Evolutionary conservation across 2,329 filamentous ascomycete genomes (phyloP).

Genomic region (Exophiala aquamarina): DNA sequence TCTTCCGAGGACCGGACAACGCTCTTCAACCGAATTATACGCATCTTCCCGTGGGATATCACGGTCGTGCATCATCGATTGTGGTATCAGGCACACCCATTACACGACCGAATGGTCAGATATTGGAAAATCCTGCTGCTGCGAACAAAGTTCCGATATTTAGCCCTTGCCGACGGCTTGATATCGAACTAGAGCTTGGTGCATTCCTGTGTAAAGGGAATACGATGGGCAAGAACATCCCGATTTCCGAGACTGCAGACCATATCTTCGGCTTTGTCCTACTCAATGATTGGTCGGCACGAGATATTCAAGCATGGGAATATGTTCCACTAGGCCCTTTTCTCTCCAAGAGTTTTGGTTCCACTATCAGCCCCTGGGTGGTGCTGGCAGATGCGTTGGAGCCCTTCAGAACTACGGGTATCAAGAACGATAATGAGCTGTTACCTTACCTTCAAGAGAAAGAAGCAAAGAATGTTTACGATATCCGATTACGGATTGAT

Average conservation of each 20-base stretch:
- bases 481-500: slow-evolving; percentile 69
- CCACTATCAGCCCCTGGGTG: slow-evolving; percentile 76
- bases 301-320: slow-evolving; percentile 82
- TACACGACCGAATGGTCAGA: slow-evolving; percentile 72
- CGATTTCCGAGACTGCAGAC: slow-evolving; percentile 64
- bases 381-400: slow-evolving; percentile 74
- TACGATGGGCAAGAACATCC: slow-evolving; percentile 62
- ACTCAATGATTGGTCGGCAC: slow-evolving; percentile 84
- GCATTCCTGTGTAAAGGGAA: slow-evolving; percentile 70
- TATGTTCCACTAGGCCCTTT: slow-evolving; percentile 81
- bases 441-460: slow-evolving; percentile 66
- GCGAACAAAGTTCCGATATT: slow-evolving; percentile 64
- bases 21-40: slow-evolving; percentile 80
- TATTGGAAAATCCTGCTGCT: slow-evolving; percentile 63
- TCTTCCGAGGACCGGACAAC: slow-evolving; percentile 71
- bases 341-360: slow-evolving; percentile 80
- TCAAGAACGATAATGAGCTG: slow-evolving; percentile 55
- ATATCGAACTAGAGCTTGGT: slow-evolving; percentile 79
- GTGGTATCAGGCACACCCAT: slow-evolving; percentile 60
- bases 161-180: slow-evolving; percentile 64
- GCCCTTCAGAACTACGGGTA: slow-evolving; percentile 58
- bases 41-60: slow-evolving; percentile 78
- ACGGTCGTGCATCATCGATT: slow-evolving; percentile 64
- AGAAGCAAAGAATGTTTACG: slow-evolving; percentile 59
- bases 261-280: slow-evolving; percentile 77